Conservation (phyloP, 2,329 filamentous ascomycete species). For the Huntiella moniliformis region DNA sequence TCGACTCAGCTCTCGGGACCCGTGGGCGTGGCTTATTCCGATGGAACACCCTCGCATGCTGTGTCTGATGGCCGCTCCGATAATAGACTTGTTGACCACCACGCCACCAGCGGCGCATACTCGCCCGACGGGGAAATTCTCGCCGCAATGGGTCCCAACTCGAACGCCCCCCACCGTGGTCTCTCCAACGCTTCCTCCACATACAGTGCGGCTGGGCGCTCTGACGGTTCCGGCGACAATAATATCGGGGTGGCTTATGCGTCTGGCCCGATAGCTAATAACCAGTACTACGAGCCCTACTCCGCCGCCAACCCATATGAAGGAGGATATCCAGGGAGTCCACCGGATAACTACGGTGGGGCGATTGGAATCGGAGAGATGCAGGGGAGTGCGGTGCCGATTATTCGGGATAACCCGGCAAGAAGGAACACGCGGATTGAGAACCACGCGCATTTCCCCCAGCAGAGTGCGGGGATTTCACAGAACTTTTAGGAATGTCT, state of each 20-base stretch:
- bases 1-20: slow-evolving; percentile 77
- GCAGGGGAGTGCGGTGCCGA: slow-evolving; percentile 25
- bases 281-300: slow-evolving; percentile 24
- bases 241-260: slow-evolving; percentile 30
- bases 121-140: slow-evolving; percentile 65
- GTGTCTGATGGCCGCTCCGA: slow-evolving; percentile 51
- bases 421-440: slow-evolving; percentile 89
- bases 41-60: slow-evolving; percentile 42
- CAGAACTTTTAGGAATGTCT: slow-evolving; percentile 68
- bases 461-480: slow-evolving; percentile 85
- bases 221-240: slow-evolving; percentile 42
- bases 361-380: background rate
- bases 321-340: slow-evolving; percentile 11
- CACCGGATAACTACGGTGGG: background rate
- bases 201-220: slow-evolving; percentile 67
- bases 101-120: slow-evolving; percentile 22
- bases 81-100: slow-evolving; percentile 37
- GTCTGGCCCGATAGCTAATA: slow-evolving; percentile 21
- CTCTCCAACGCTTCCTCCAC: slow-evolving; percentile 91
- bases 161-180: slow-evolving; percentile 60
- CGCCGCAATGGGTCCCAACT: slow-evolving; percentile 57
- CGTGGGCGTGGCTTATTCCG: slow-evolving; percentile 49
- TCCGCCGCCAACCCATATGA: slow-evolving; percentile 12
- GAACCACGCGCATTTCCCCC: slow-evolving; percentile 71
- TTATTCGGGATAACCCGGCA: slow-evolving; percentile 86